phyloP scores from a whole-genome alignment of 2,329 filamentous ascomycete genomes.

The Elsinoe perseae region DNA sequence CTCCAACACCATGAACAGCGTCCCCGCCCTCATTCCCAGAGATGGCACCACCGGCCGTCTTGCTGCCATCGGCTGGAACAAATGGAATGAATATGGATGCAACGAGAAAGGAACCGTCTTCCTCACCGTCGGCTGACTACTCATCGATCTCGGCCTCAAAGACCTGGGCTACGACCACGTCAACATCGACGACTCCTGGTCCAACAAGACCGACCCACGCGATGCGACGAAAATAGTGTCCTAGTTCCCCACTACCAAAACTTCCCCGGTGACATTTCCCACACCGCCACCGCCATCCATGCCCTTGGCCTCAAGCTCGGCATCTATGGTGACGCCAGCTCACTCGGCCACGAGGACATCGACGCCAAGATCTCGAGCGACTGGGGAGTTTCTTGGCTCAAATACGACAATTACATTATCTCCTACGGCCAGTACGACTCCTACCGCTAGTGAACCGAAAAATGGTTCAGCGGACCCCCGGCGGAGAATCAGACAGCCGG shows the following conservation, averaged over 20 bases:
- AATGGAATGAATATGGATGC: background rate
- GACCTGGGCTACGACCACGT: background rate
- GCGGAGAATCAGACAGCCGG: background rate
- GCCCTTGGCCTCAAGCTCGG: slow-evolving; percentile 52
- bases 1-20: background rate
- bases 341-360: slow-evolving; percentile 47
- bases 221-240: background rate
- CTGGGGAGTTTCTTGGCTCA: slow-evolving; percentile 54
- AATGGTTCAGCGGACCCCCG: background rate
- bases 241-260: background rate
- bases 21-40: background rate
- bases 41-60: background rate
- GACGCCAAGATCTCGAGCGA: slow-evolving; percentile 52
- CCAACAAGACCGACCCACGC: background rate
- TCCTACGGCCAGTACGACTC: background rate
- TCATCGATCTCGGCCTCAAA: slow-evolving; percentile 1
- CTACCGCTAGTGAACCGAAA: background rate
- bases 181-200: slow-evolving; percentile 4
- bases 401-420: slow-evolving; percentile 50
- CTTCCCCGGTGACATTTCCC: background rate
- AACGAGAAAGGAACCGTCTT: background rate
- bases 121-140: background rate
- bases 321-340: slow-evolving; percentile 54
- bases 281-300: background rate
- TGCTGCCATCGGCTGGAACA: background rate